Base-by-base conservation (phyloP, 2,329 filamentous ascomycete genomes). In the Rugonectria rugulosa region DNA sequence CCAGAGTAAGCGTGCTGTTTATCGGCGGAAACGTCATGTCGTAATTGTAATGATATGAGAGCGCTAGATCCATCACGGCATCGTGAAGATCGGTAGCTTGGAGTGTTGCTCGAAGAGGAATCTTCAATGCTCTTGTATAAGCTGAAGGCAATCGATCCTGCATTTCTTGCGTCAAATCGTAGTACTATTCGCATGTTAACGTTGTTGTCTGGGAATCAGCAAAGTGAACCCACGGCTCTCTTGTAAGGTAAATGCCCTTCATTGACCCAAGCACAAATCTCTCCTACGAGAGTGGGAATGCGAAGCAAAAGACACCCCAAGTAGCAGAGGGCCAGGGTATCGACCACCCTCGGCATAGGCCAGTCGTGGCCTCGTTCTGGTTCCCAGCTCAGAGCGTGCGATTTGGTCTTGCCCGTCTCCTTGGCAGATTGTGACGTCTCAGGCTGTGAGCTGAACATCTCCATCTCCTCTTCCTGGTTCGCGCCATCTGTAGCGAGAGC, bases 281-380 rank as follows among this genome's bases (percentile, higher is more conserved):
- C 90, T 10, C 86, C 88, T 7, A 94, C 77, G 19, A 87, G 86
- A n/a, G 91, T 80, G 0, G 93, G 92, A 52, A 95, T 79, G 52
- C 89, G 86, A 63, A 97, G 78, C 21, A 97, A 77, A 40, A 95
- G 67, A 31, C 86, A 86, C 2, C 86, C 93, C 27, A 97, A 73
- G 74, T 97, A 97, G 68, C 90, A 92, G 10, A 97, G 71, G 2
- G 81, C 87, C 47, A 98, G 73, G 1, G 88, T 89, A 63, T 97
- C 93, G 36, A 90, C 76, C 29, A 96, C 76, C 46, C 78, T 85
- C 1, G 93, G 92, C 64, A 85, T 65, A 42, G 80, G 77, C 77
- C 85, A 82, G 38, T 77, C 70, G 62, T 77, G 72, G 6, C 78
- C 77, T 21, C 74, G 68, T 52, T 79, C 74, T 12, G 78, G 60